These are phyloP conservation scores for Alloteropsis semialata DNA, from an alignment of 176 grass and related monocot species.

Conservation along the genomic window DNA sequence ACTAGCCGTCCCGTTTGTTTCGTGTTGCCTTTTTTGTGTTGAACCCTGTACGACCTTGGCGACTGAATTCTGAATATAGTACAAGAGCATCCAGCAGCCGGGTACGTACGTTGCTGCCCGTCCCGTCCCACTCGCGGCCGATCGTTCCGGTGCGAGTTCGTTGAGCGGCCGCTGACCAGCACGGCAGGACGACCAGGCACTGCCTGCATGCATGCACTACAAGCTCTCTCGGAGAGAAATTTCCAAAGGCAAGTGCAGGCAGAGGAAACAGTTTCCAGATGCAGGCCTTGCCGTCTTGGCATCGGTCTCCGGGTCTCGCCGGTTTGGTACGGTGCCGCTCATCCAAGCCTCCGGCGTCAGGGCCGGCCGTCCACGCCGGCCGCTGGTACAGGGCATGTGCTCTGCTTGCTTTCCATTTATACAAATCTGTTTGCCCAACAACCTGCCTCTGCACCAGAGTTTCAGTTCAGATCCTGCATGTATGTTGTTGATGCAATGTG, in stretches of 20 bases:
- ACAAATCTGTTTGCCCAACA: not conserved
- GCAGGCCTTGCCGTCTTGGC: constrained; percentile 15
- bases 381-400: not conserved
- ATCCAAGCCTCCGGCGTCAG: constrained; percentile 15
- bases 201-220: not conserved
- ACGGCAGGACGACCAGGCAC: constrained; percentile 24
- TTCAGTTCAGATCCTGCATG: not conserved
- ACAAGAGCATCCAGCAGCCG: not conserved
- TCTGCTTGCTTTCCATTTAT: constrained; percentile 7
- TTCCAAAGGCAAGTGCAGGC: not conserved
- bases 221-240: not conserved
- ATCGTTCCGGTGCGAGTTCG: constrained; percentile 21
- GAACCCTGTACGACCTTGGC: not conserved
- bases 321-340: constrained; percentile 58
- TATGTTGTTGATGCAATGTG: not conserved
- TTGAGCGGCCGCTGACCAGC: constrained; percentile 28
- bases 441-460: not conserved
- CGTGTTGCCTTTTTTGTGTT: not conserved
- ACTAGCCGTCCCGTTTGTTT: not conserved
- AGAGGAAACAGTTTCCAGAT: not conserved
- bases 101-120: not conserved
- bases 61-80: not conserved
- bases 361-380: constrained; percentile 5
- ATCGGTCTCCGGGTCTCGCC: not conserved
- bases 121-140: not conserved